Conservation (phyloP, 2,329 filamentous ascomycete genomes). For the Xylariomycetidae sp. region DNA sequence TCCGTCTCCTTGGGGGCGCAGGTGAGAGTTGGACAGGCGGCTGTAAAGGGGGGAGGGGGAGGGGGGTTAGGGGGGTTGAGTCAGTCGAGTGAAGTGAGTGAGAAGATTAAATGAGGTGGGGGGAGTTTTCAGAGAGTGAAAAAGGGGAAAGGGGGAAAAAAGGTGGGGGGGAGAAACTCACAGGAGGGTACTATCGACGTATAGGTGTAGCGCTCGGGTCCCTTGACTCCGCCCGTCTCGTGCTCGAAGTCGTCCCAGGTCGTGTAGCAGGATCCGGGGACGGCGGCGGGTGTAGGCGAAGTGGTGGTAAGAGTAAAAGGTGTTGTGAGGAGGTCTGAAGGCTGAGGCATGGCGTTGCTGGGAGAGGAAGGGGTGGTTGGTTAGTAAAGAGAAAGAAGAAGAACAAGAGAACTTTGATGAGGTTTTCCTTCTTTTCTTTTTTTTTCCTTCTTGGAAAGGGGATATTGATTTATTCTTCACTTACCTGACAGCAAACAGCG, state of each 20-base stretch:
- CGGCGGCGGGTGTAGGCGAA: conserved; percentile 1
- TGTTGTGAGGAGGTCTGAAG: neutral
- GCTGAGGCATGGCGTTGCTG: conserved; percentile 12
- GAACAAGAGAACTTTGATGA: neutral
- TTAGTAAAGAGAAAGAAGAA: neutral
- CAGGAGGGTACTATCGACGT: conserved; percentile 13
- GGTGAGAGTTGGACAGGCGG: conserved; percentile 18
- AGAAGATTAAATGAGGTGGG: conserved; percentile 6
- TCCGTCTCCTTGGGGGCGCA: conserved; percentile 16
- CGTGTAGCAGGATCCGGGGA: conserved; percentile 20
- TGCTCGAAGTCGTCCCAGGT: conserved; percentile 16
- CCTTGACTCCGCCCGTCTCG: conserved; percentile 14
- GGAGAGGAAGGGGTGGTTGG: neutral
- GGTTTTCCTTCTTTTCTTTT: too few relatives aligned
- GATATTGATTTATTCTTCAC: conserved; percentile 2
- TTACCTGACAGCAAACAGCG: conserved; percentile 15
- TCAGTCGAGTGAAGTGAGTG: neutral
- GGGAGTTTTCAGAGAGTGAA: conserved; percentile 4
- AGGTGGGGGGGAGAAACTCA: too few relatives aligned
- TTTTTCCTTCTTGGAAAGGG: neutral
- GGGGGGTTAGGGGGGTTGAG: neutral
- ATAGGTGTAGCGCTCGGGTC: conserved; percentile 20
- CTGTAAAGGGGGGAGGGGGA: conserved; percentile 11
- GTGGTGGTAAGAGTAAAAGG: conserved; percentile 1
- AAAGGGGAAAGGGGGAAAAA: conserved; percentile 6